Evolutionary conservation across 73 alveolate genomes (phyloP).

Genomic region (Paramecium pentaurelia): DNA sequence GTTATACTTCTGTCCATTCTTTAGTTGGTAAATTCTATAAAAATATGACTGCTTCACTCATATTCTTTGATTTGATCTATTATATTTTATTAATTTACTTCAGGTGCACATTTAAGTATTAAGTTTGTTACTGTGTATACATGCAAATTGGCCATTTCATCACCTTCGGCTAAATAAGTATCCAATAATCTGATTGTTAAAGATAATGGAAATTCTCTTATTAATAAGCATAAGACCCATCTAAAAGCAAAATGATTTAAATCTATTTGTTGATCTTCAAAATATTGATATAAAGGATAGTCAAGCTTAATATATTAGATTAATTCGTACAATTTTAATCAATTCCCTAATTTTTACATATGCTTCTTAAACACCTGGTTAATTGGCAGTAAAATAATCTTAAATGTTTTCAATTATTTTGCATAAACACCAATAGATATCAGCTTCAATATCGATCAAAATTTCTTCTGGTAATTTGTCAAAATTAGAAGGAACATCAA

Average conservation of each 20-base stretch:
- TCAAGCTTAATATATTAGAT: neutral
- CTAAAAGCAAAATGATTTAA: slow-evolving; percentile 48
- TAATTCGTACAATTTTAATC: slow-evolving; percentile 27
- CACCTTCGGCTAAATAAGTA: slow-evolving; percentile 56
- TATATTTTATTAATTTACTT: neutral
- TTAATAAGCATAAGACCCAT: slow-evolving; percentile 45
- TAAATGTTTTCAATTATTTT: slow-evolving; percentile 51
- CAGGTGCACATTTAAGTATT: slow-evolving; percentile 41
- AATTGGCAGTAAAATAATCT: slow-evolving; percentile 53
- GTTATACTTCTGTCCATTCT: slow-evolving; percentile 22
- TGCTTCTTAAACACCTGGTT: slow-evolving; percentile 57
- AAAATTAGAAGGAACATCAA: slow-evolving; percentile 54
- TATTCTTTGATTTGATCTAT: slow-evolving; percentile 8
- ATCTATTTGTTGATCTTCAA: neutral
- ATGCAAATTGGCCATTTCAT: slow-evolving; percentile 33
- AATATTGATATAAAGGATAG: neutral
- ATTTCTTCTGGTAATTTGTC: slow-evolving; percentile 57
- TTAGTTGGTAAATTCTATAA: slow-evolving; percentile 32
- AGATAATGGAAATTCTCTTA: slow-evolving; percentile 44
- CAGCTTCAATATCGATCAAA: slow-evolving; percentile 54
- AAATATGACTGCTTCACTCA: slow-evolving; percentile 46
- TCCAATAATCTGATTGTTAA: slow-evolving; percentile 53
- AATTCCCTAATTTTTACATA: slow-evolving; percentile 32
- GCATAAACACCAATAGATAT: slow-evolving; percentile 59
- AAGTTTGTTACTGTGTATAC: slow-evolving; percentile 31